These are phyloP conservation scores for Globisporangium emineosum DNA, from an alignment of 352 stramenopile species.

Conservation along the genomic window DNA sequence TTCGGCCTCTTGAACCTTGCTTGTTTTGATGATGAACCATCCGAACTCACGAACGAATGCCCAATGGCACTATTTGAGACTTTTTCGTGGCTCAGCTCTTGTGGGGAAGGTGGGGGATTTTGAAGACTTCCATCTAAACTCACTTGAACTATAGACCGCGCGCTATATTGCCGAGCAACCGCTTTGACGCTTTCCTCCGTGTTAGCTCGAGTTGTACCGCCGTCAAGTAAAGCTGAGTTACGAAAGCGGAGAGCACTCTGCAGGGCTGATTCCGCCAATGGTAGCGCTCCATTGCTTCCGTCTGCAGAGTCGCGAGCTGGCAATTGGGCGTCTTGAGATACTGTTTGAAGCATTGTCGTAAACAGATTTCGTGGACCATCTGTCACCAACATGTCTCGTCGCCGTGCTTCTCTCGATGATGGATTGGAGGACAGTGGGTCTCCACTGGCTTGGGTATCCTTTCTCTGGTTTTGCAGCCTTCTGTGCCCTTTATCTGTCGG, in stretches of 20 bases:
- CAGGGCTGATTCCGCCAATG: not conserved
- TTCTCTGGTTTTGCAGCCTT: not conserved
- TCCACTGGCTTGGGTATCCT: not conserved
- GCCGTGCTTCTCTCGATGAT: not conserved
- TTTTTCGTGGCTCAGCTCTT: not conserved
- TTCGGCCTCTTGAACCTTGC: not conserved
- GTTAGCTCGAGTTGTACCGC: not conserved
- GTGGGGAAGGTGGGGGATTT: not conserved
- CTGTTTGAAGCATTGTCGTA: slow-evolving; percentile 25
- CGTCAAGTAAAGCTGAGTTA: slow-evolving; percentile 39
- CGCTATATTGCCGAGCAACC: slow-evolving; percentile 26
- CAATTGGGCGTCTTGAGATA: slow-evolving; percentile 7
- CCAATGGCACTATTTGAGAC: not conserved
- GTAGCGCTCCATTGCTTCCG: not conserved
- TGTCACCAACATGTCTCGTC: slow-evolving; percentile 19
- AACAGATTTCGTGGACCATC: slow-evolving; percentile 25
- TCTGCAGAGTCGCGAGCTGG: not conserved
- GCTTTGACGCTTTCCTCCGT: not conserved
- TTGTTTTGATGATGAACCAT: not conserved
- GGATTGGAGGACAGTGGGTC: not conserved
- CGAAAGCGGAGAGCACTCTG: slow-evolving; percentile 21
- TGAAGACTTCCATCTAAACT: not conserved
- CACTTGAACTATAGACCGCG: slow-evolving; percentile 10
- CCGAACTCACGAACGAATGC: not conserved
- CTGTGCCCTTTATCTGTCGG: slow-evolving; percentile 1